These are phyloP conservation scores for Epichloe uncinata DNA, from an alignment of 2,329 filamentous ascomycete species.

Conservation along the genomic window DNA sequence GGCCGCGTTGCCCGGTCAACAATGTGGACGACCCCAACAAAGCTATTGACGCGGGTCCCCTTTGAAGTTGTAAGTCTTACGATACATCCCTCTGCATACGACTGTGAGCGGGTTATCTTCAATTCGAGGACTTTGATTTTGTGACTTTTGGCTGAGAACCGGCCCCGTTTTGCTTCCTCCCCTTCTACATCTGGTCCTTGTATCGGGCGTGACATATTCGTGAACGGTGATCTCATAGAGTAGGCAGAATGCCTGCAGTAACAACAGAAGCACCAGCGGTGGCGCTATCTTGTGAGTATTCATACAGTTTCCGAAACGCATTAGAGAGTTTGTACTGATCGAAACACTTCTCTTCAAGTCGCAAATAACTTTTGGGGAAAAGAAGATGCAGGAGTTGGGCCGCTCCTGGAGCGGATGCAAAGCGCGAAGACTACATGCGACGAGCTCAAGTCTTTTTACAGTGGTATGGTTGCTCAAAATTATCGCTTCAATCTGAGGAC, in stretches of 20 bases:
- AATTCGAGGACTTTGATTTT: background rate
- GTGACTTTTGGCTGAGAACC: background rate
- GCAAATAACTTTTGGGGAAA: constrained; percentile 99
- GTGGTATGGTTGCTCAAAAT: constrained; percentile 35
- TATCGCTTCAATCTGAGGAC: background rate
- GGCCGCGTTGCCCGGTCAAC: constrained; percentile 11
- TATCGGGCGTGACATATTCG: background rate
- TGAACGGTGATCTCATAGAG: background rate
- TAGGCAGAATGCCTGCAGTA: constrained; percentile 43
- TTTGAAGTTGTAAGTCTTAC: background rate
- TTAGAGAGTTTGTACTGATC: background rate
- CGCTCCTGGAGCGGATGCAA: constrained; percentile 87
- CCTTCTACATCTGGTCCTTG: background rate
- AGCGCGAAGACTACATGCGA: constrained; percentile 89
- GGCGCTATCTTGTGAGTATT: constrained; percentile 48
- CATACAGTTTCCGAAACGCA: background rate
- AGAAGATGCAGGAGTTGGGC: constrained; percentile 88
- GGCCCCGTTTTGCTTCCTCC: background rate
- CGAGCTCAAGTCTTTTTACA: constrained; percentile 86
- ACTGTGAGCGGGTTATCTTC: background rate
- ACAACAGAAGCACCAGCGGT: constrained; percentile 50
- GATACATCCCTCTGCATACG: background rate
- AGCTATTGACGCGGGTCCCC: background rate
- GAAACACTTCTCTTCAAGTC: constrained; percentile 36
- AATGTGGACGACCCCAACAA: background rate